Conservation (phyloP, 2,329 filamentous ascomycete species). For the Pezicula neosporulosa region DNA sequence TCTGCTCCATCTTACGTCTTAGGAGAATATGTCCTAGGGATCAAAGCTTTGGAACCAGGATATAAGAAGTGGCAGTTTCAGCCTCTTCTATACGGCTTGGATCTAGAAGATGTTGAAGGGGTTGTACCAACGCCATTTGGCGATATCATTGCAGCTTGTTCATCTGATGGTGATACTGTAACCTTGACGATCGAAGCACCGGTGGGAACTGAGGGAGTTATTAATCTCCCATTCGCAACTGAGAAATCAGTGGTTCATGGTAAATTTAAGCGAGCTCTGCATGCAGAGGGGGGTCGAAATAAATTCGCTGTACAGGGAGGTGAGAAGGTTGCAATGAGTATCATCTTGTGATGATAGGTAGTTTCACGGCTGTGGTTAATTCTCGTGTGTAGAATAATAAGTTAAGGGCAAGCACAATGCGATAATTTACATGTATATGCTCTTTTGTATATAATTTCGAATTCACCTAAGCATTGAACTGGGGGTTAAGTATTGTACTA, state of each 20-base stretch:
- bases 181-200: neutral
- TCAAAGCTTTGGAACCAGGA: neutral
- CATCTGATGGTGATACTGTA: neutral
- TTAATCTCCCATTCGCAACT: neutral
- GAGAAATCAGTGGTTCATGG: neutral
- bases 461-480: no score
- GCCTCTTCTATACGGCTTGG: neutral
- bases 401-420: no score
- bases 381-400: no score
- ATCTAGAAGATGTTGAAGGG: neutral
- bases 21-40: constrained; percentile 27
- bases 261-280: neutral
- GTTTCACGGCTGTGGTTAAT: no score
- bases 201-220: neutral
- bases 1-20: constrained; percentile 41
- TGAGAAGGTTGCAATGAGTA: neutral
- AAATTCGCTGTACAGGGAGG: neutral
- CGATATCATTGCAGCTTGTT: neutral
- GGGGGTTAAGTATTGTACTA: no score
- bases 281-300: neutral
- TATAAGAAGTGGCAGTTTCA: neutral
- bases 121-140: neutral
- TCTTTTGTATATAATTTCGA: no score
- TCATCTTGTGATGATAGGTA: neutral
- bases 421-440: no score